Percentiles rank a stretch among this genome's conserved stretches.
phyloP scores from a whole-genome alignment of 352 stramenopile genomes.

The Pythium aquatile region DNA sequence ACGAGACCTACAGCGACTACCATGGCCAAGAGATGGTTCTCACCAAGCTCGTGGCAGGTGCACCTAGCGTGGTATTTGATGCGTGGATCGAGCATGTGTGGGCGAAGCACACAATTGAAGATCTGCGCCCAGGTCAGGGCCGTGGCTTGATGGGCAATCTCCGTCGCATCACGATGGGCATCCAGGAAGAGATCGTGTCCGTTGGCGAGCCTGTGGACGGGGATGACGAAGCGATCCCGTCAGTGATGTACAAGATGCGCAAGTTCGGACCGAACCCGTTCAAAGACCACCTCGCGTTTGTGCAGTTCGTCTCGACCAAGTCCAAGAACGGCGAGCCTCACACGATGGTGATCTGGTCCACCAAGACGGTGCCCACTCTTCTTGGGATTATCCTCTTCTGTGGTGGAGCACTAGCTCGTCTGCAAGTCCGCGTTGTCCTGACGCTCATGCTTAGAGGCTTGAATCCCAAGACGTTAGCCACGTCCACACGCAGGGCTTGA shows the following conservation, averaged over 20 bases:
- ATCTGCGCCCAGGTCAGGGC: slow-evolving; percentile 44
- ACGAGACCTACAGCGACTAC: slow-evolving; percentile 41
- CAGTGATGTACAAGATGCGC: slow-evolving; percentile 48
- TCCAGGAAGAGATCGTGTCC: slow-evolving; percentile 68
- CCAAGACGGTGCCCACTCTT: slow-evolving; percentile 51
- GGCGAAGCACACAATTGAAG: slow-evolving; percentile 26
- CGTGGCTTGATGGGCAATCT: slow-evolving; percentile 56
- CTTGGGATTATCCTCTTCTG: slow-evolving; percentile 50
- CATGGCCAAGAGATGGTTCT: slow-evolving; percentile 61
- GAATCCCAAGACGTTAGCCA: not conserved
- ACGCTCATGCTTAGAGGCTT: not conserved
- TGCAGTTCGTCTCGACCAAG: slow-evolving; percentile 59
- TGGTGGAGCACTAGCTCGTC: slow-evolving; percentile 45
- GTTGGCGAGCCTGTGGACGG: slow-evolving; percentile 38
- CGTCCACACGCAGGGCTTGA: not conserved
- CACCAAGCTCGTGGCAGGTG: slow-evolving; percentile 47
- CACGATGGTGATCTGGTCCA: slow-evolving; percentile 55
- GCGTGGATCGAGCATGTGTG: slow-evolving; percentile 60
- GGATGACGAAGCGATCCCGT: slow-evolving; percentile 41
- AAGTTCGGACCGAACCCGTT: slow-evolving; percentile 43
- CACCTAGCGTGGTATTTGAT: slow-evolving; percentile 57
- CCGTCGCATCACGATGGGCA: slow-evolving; percentile 40
- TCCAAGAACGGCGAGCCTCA: slow-evolving; percentile 12
- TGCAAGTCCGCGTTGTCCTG: slow-evolving; percentile 22
- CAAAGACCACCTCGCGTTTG: slow-evolving; percentile 45